Conservation (phyloP, 352 stramenopile genomes). For the Elongisporangium undulatum region DNA sequence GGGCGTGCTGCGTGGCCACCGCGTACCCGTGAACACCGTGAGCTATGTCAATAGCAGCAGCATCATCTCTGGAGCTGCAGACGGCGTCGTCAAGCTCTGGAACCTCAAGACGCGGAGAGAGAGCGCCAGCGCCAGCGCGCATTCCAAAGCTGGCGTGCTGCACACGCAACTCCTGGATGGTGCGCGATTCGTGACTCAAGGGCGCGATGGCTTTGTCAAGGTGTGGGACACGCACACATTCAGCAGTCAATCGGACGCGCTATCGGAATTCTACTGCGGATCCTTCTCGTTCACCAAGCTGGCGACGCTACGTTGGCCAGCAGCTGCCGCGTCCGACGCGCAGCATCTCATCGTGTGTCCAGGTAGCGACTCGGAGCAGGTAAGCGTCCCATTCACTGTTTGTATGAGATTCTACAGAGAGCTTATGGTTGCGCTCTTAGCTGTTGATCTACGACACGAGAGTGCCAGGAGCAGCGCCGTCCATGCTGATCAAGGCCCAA, state of each 20-base stretch:
- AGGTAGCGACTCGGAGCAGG: conserved; percentile 35
- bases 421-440: conserved; percentile 12
- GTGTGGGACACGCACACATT: conserved; percentile 50
- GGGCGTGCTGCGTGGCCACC: conserved; percentile 63
- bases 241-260: conserved; percentile 10
- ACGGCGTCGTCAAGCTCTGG: conserved; percentile 75
- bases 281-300: conserved; percentile 70
- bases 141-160: conserved; percentile 79
- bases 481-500: conserved; percentile 22
- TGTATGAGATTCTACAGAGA: neutral
- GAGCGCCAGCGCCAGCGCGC: conserved; percentile 20
- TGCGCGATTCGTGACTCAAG: conserved; percentile 53
- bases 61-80: conserved; percentile 47
- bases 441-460: conserved; percentile 46
- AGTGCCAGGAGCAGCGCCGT: conserved; percentile 14
- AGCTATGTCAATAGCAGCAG: conserved; percentile 33
- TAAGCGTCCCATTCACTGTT: conserved; percentile 1
- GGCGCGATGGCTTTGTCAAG: conserved; percentile 64
- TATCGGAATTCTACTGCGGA: conserved; percentile 44
- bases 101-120: conserved; percentile 58
- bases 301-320: conserved; percentile 35
- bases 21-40: conserved; percentile 51
- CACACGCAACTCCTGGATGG: conserved; percentile 18
- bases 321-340: neutral
- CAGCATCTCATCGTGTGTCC: conserved; percentile 37